phyloP scores from a whole-genome alignment of 306 rosid species.

The Arachis hypogaea region DNA sequence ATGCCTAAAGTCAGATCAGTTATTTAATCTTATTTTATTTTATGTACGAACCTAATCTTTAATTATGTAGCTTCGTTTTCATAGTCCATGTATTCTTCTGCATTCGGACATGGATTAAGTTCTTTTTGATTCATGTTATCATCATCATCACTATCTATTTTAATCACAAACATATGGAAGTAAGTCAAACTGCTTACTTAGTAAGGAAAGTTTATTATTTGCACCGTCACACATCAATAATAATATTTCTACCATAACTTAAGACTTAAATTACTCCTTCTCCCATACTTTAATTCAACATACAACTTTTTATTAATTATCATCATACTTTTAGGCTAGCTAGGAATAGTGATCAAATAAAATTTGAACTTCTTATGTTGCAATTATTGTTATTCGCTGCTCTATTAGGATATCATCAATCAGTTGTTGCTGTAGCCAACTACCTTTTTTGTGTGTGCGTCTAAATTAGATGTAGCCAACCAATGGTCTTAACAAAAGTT shows the following conservation, averaged over 20 bases:
- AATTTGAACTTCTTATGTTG: no score
- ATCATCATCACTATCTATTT: neutral
- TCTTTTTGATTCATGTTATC: constrained; percentile 5
- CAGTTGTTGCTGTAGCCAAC: no score
- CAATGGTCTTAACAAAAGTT: no score
- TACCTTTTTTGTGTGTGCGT: no score
- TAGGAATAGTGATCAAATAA: no score
- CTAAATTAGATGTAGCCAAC: no score
- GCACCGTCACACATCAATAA: neutral
- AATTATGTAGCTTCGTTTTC: neutral
- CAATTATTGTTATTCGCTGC: no score
- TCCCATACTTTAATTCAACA: no score
- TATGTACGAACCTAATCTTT: constrained; percentile 16
- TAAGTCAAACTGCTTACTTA: neutral
- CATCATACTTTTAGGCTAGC: no score
- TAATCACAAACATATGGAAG: neutral
- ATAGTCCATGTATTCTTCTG: constrained; percentile 1
- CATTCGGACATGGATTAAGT: constrained; percentile 2
- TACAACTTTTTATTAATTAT: no score
- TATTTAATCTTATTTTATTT: constrained; percentile 8
- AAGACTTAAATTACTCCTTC: no score
- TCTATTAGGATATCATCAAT: no score
- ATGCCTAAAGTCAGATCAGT: constrained; percentile 32
- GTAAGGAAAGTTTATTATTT: neutral
- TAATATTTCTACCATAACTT: neutral